Conservation (phyloP, 208 protist genomes). For the Angomonas ambiguus region DNA sequence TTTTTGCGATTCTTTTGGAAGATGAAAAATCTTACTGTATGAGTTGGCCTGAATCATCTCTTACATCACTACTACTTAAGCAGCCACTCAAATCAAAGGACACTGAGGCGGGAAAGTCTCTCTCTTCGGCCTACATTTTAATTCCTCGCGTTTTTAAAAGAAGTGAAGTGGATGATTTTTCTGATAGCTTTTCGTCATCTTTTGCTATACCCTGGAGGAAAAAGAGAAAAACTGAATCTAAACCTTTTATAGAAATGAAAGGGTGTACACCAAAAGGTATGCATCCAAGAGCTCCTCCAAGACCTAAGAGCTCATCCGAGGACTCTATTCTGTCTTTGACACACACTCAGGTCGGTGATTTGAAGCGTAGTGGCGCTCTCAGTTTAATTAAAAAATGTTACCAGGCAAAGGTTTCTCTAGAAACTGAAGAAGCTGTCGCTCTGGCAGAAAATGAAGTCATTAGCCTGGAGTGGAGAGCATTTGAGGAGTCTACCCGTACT, state of each 20-base stretch:
- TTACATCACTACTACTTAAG: conserved; percentile 25
- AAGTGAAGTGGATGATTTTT: conserved; percentile 9
- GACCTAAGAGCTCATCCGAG: conserved; percentile 39
- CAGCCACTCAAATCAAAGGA: conserved; percentile 15
- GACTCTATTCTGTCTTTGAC: conserved; percentile 70
- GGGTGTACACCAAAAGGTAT: conserved; percentile 3
- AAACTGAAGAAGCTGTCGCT: neutral
- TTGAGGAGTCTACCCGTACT: conserved; percentile 55
- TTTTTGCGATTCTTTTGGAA: conserved; percentile 47
- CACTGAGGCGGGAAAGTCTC: neutral
- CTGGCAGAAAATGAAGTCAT: conserved; percentile 52
- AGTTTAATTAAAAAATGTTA: conserved; percentile 13
- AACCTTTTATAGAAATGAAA: neutral
- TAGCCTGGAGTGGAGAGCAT: conserved; percentile 69
- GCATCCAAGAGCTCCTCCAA: conserved; percentile 32
- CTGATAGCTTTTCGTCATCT: neutral
- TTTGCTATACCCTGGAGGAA: neutral
- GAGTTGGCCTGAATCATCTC: conserved; percentile 69
- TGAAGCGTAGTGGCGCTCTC: conserved; percentile 28
- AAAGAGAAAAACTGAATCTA: conserved; percentile 1
- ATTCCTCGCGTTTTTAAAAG: conserved; percentile 19
- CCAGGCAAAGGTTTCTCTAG: neutral
- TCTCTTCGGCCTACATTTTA: conserved; percentile 5
- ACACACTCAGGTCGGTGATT: conserved; percentile 29
- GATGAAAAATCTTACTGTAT: conserved; percentile 81